These are phyloP conservation scores for Nakaseomyces delphensis DNA, from an alignment of 1,139 yeast species.

Conservation along the genomic window DNA sequence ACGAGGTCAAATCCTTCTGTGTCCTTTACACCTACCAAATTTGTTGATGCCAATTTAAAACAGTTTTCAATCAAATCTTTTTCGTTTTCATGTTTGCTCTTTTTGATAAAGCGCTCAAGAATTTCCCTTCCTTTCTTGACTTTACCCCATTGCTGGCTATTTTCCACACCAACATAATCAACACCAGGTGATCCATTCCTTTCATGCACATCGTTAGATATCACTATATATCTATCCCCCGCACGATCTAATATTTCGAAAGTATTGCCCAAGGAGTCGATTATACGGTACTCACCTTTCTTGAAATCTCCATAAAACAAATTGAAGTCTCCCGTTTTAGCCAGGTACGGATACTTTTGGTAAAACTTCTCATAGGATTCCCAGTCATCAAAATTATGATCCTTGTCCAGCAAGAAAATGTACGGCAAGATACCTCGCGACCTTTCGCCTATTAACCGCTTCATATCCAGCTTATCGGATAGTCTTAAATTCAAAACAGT, in stretches of 20 bases:
- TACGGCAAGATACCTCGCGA: slow-evolving; percentile 71
- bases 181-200: slow-evolving; percentile 26
- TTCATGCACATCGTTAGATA: slow-evolving; percentile 32
- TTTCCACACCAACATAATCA: slow-evolving; percentile 32
- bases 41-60: slow-evolving; percentile 45
- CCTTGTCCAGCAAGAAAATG: slow-evolving; percentile 40
- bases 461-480: slow-evolving; percentile 29
- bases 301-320: slow-evolving; percentile 58
- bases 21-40: slow-evolving; percentile 23
- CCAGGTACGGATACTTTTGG: slow-evolving; percentile 29
- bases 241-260: slow-evolving; percentile 35
- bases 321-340: slow-evolving; percentile 73
- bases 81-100: slow-evolving; percentile 18
- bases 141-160: slow-evolving; percentile 64
- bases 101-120: slow-evolving; percentile 36
- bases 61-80: slow-evolving; percentile 39
- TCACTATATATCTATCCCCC: slow-evolving; percentile 16
- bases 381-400: slow-evolving; percentile 42
- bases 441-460: slow-evolving; percentile 28
- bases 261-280: slow-evolving; percentile 28
- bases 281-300: slow-evolving; percentile 31
- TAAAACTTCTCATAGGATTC: slow-evolving; percentile 28
- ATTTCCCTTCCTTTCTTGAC: slow-evolving; percentile 44
- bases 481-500: slow-evolving; percentile 57
- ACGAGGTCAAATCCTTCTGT: slow-evolving; percentile 11